phyloP scores from a whole-genome alignment of 2,329 filamentous ascomycete genomes.

The Colletotrichum acutatum region DNA sequence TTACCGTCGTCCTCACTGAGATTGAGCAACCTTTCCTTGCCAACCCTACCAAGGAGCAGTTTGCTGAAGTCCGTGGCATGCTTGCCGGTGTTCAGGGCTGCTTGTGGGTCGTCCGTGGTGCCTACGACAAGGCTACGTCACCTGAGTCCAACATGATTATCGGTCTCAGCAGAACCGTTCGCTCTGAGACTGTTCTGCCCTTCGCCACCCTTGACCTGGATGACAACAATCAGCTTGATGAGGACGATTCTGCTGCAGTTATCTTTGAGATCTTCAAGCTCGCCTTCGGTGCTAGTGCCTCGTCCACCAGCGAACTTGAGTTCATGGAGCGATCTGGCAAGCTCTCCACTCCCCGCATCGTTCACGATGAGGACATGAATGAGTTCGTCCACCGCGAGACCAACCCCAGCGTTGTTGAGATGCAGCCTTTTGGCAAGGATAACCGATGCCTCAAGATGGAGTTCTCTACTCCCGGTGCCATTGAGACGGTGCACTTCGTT shows the following conservation, averaged over 20 bases:
- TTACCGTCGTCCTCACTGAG: constrained; percentile 56
- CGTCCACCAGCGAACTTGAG: constrained; percentile 52
- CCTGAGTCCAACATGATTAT: constrained; percentile 56
- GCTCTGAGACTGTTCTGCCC: constrained; percentile 57
- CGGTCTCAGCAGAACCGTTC: constrained; percentile 57
- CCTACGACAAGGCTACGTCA: constrained; percentile 48
- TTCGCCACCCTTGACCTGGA: constrained; percentile 60
- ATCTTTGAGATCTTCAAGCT: constrained; percentile 50
- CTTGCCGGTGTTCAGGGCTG: constrained; percentile 48
- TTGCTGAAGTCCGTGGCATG: constrained; percentile 49
- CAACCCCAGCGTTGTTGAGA: constrained; percentile 49
- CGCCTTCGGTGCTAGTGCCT: constrained; percentile 46
- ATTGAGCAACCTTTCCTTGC: constrained; percentile 56
- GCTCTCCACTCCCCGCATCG: constrained; percentile 52
- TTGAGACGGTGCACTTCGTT: constrained; percentile 53
- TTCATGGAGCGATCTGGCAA: constrained; percentile 52
- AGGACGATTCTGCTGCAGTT: constrained; percentile 44
- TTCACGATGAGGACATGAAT: constrained; percentile 54
- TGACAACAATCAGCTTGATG: constrained; percentile 44
- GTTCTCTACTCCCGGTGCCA: constrained; percentile 50
- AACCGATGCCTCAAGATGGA: constrained; percentile 49
- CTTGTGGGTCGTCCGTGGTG: constrained; percentile 54
- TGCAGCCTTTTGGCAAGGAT: constrained; percentile 51
- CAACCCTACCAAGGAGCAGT: constrained; percentile 49
- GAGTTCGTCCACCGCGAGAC: constrained; percentile 56